A percentile compares a stretch with the other conserved stretches of the same genome.
Conservation (phyloP, 1,139 yeast species). For the Suhomyces atakaporum region DNA sequence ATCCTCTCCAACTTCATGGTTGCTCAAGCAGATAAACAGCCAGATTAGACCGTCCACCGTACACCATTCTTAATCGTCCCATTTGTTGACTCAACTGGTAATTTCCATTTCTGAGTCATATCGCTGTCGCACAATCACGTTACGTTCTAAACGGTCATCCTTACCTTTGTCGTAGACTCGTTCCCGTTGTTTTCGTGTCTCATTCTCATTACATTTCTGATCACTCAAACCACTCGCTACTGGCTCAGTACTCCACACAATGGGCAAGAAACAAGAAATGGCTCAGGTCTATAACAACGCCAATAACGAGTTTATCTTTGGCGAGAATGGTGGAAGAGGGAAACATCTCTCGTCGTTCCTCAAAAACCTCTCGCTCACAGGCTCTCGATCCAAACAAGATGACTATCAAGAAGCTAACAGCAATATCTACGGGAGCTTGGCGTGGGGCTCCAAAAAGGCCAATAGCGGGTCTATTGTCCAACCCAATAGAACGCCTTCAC, state of each 20-base stretch:
- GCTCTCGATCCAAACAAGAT: slow-evolving; percentile 21
- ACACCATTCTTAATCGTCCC: no score
- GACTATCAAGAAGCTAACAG: slow-evolving; percentile 35
- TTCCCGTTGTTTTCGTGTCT: no score
- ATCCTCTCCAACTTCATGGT: no score
- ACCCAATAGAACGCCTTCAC: slow-evolving; percentile 20
- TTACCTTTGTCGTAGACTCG: no score
- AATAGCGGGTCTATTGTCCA: slow-evolving; percentile 22
- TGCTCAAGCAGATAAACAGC: no score
- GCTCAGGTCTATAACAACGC: slow-evolving; percentile 53
- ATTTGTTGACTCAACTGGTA: no score
- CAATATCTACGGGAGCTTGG: slow-evolving; percentile 43
- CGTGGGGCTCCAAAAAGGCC: slow-evolving; percentile 24
- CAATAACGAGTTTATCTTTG: slow-evolving; percentile 62
- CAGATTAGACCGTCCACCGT: no score
- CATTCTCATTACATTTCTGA: not conserved
- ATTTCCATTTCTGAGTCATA: no score
- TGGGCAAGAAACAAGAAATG: slow-evolving; percentile 58
- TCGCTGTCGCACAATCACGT: no score
- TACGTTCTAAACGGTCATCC: no score
- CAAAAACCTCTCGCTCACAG: slow-evolving; percentile 47
- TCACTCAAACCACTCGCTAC: not conserved
- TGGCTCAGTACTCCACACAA: no score
- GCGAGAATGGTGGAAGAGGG: slow-evolving; percentile 69
- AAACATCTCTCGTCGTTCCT: slow-evolving; percentile 61